Evolutionary conservation across 208 protist genomes (phyloP), one percentile per base, ranked within the genome.

Genomic region (Wallacemonas sp.): DNA sequence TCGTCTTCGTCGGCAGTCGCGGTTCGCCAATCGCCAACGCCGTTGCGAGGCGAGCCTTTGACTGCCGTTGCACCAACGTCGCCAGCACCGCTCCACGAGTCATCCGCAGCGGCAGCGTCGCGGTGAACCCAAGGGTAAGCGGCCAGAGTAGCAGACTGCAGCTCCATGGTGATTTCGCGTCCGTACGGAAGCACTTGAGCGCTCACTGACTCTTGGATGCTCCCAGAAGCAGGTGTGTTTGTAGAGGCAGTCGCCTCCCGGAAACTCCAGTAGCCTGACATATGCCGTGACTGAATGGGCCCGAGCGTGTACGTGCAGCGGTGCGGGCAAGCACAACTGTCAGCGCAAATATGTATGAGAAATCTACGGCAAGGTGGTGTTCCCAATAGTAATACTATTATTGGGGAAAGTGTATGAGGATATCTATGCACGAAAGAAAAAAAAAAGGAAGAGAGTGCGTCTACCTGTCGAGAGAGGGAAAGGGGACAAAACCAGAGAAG

Each of bases 221-320:
- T n/a, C 19, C 30, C 15, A 30, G 41, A 15, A 34, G 8, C 12
- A 15, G 24, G 19, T 17, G 10, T 48, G 6, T 62, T 44, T 19
- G 44, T 34, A 9, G 27, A 34, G 36, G 48, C 9, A 26, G 9
- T 17, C 2, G 64, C 50, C 37, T 86, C 79, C 32, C 83, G 62
- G 38, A 90, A 90, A 45, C 83, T 90, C 83, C 83, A 90, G 15
- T 79, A 70, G 15, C 83, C 83, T 19, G 83, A 90, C 83, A 90
- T 90, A 15, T 32, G 17, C 17, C 37, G 12, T 37, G 1, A 12
- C 36, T 10, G 17, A n/a, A n/a, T n/a, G n/a, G n/a, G n/a, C n/a
- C n/a, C n/a, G n/a, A n/a, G n/a, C n/a, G 19, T 50, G 17, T 50
- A 9, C 19, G 8, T 50, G 44, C 17, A 27, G 8, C 6, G 44